Conservation (phyloP, 2,329 filamentous ascomycete genomes). For the Neopestalotiopsis sp. region DNA sequence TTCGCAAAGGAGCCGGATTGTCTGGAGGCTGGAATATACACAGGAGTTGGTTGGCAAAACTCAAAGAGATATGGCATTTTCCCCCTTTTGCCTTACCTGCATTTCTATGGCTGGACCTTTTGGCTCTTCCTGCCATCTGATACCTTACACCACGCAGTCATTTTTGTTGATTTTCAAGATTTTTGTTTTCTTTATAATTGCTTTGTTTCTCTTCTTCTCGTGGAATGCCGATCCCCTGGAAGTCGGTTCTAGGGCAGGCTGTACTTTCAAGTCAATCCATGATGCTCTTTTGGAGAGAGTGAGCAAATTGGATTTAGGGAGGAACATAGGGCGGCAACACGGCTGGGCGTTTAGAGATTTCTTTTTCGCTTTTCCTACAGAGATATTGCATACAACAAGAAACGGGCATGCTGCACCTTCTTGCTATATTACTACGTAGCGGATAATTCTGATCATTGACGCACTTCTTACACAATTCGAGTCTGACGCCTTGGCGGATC, state of each 20-base stretch:
- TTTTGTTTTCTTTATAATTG: background rate
- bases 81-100: background rate
- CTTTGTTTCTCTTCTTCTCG: background rate
- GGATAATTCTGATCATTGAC: background rate
- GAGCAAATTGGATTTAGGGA: background rate
- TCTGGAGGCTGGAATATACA: constrained; percentile 1
- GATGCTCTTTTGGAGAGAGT: background rate
- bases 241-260: background rate
- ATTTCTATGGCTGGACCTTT: background rate
- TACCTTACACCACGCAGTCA: background rate
- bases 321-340: background rate
- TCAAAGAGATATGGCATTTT: constrained; percentile 7
- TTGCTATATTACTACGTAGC: background rate
- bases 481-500: background rate
- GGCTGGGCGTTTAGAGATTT: background rate
- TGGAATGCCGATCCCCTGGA: background rate
- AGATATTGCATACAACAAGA: background rate
- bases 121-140: background rate
- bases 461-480: background rate
- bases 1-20: background rate
- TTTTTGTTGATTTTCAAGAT: background rate
- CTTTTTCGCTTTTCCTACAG: background rate
- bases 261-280: background rate
- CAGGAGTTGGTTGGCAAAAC: constrained; percentile 18
- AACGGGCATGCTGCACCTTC: background rate